Evolutionary conservation across 768 basidiomycete species (phyloP).

Genomic region (Serpula lacrymans): DNA sequence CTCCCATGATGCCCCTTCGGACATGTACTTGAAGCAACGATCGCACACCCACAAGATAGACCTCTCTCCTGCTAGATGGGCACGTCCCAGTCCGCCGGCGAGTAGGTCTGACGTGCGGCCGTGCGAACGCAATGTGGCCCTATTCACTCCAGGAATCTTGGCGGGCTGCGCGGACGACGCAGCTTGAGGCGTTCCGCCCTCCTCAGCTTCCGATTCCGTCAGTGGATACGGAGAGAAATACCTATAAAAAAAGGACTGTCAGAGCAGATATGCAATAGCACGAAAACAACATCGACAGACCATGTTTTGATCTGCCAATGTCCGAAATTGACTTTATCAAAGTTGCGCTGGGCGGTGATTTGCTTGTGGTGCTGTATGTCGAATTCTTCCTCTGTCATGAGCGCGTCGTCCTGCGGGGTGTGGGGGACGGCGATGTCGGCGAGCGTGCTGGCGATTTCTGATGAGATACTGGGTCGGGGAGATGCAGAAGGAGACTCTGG

Average conservation of each 20-base stretch:
- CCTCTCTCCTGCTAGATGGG: slow-evolving; percentile 42
- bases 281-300: slow-evolving; percentile 40
- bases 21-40: slow-evolving; percentile 96
- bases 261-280: background rate
- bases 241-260: slow-evolving; percentile 46
- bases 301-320: slow-evolving; percentile 87
- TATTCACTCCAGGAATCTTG: slow-evolving; percentile 49
- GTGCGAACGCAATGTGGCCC: slow-evolving; percentile 55
- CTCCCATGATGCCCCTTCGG: slow-evolving; percentile 67
- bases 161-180: slow-evolving; percentile 19
- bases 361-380: slow-evolving; percentile 67
- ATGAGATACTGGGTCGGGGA: slow-evolving; percentile 1
- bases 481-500: slow-evolving; percentile 7
- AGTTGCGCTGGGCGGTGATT: slow-evolving; percentile 72
- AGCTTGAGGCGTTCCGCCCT: slow-evolving; percentile 27
- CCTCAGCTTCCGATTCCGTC: slow-evolving; percentile 62
- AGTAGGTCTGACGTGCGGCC: slow-evolving; percentile 73
- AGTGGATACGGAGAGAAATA: slow-evolving; percentile 93
- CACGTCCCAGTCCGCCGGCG: slow-evolving; percentile 56
- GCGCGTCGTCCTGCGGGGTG: slow-evolving; percentile 21
- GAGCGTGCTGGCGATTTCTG: slow-evolving; percentile 19
- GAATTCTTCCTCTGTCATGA: slow-evolving; percentile 66
- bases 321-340: slow-evolving; percentile 84
- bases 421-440: slow-evolving; percentile 9
- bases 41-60: slow-evolving; percentile 81